A percentile compares a stretch with the other conserved stretches of the same genome.
Evolutionary conservation across 2,329 filamentous ascomycete genomes (phyloP).

Genomic region (Colletotrichum trifolii): DNA sequence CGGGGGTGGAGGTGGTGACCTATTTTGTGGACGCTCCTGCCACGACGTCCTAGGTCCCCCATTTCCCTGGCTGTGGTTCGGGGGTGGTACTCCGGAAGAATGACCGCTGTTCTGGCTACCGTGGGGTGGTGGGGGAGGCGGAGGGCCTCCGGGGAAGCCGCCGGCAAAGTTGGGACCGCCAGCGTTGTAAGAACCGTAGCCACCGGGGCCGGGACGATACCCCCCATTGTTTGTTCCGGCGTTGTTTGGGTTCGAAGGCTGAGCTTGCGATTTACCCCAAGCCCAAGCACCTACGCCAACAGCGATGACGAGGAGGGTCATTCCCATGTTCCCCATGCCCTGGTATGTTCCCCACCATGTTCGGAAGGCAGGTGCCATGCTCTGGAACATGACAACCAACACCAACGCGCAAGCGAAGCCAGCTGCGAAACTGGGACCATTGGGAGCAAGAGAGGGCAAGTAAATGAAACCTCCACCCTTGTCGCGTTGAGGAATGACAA

Average conservation of each 20-base stretch:
- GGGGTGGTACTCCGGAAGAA: constrained; percentile 37
- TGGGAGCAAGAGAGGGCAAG: constrained; percentile 87
- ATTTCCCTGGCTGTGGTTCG: constrained; percentile 41
- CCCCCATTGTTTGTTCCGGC: constrained; percentile 24
- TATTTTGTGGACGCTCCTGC: constrained; percentile 44
- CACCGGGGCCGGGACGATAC: constrained; percentile 27
- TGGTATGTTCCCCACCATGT: constrained; percentile 79
- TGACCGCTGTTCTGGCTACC: constrained; percentile 29
- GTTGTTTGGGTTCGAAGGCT: constrained; percentile 45
- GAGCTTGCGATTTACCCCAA: constrained; percentile 36
- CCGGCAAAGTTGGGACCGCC: constrained; percentile 33
- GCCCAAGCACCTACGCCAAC: constrained; percentile 85
- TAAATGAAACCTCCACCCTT: constrained; percentile 91
- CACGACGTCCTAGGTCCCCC: constrained; percentile 52
- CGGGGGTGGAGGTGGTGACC: constrained; percentile 24
- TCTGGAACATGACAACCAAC: constrained; percentile 77
- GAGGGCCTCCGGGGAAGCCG: constrained; percentile 32
- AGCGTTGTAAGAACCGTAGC: constrained; percentile 28
- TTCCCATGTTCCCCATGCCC: constrained; percentile 77
- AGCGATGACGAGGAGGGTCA: constrained; percentile 76
- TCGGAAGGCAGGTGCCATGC: constrained; percentile 77
- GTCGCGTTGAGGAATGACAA: constrained; percentile 93
- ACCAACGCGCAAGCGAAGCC: constrained; percentile 83
- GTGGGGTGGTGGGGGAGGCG: constrained; percentile 39
- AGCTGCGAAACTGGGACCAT: constrained; percentile 90